Percentiles rank a stretch among this genome's conserved stretches.
These are phyloP conservation scores for Aspergillus tubingensis DNA, from an alignment of 2,329 filamentous ascomycete species.

Conservation along the genomic window DNA sequence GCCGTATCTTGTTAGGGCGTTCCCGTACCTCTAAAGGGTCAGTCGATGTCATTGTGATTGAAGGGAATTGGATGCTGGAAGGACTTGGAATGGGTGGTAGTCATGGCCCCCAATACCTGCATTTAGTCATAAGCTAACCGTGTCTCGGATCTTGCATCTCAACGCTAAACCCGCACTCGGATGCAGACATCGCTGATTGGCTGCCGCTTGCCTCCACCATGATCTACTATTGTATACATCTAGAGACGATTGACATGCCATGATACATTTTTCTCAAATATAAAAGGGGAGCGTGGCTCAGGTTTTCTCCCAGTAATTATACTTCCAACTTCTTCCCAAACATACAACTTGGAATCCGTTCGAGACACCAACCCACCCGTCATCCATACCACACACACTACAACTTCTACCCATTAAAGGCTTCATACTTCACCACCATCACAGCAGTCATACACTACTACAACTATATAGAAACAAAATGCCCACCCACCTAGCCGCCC, in stretches of 20 bases:
- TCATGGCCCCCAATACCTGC: background rate
- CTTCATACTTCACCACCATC: background rate
- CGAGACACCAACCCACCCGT: too few species aligned
- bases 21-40: background rate
- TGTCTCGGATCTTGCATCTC: background rate
- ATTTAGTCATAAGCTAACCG: background rate
- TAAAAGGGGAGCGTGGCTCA: conserved; percentile 11
- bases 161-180: conserved; percentile 18
- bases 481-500: conserved; percentile 47
- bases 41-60: conserved; percentile 4
- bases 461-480: conserved; percentile 21
- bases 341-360: too few species aligned
- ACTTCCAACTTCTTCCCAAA: background rate
- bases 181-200: conserved; percentile 26
- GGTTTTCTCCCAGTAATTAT: background rate
- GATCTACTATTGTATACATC: background rate
- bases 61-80: conserved; percentile 4
- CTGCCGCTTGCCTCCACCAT: background rate
- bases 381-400: background rate
- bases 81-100: background rate
- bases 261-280: background rate
- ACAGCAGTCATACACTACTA: background rate
- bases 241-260: background rate
- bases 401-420: background rate
- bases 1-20: background rate